phyloP scores from a whole-genome alignment of 2,329 filamentous ascomycete species.

The Paraconiothyrium brasiliense region DNA sequence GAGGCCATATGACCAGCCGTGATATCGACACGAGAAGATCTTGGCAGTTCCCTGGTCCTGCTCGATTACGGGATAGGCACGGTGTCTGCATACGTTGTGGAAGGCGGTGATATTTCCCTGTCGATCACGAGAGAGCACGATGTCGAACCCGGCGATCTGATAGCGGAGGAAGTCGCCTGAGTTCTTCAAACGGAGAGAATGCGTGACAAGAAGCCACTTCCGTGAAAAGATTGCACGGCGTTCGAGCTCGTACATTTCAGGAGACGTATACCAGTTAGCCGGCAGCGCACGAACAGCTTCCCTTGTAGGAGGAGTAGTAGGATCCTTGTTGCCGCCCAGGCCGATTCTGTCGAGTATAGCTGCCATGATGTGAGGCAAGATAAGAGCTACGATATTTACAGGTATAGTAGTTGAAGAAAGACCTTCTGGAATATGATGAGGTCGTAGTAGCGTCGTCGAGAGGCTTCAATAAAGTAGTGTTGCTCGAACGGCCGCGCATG shows the following conservation, averaged over 20 bases:
- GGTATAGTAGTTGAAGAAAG: constrained; percentile 5
- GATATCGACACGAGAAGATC: constrained; percentile 52
- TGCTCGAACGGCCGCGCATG: background rate
- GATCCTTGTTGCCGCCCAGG: constrained; percentile 2
- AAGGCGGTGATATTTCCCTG: constrained; percentile 37
- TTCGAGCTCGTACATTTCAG: constrained; percentile 54
- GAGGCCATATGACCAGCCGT: constrained; percentile 54
- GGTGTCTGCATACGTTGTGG: constrained; percentile 54
- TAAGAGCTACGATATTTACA: background rate
- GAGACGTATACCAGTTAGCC: constrained; percentile 45
- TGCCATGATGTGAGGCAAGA: constrained; percentile 7
- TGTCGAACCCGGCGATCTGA: constrained; percentile 21
- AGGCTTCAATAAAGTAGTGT: constrained; percentile 10
- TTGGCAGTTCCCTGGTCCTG: constrained; percentile 37
- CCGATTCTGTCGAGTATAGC: constrained; percentile 17
- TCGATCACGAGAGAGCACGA: constrained; percentile 25
- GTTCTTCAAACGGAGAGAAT: constrained; percentile 32
- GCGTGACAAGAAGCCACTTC: constrained; percentile 47
- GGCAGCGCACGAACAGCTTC: constrained; percentile 51
- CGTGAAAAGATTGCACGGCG: constrained; percentile 56
- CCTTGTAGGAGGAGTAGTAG: background rate
- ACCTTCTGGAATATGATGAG: constrained; percentile 1
- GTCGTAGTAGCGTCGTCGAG: background rate
- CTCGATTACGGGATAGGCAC: constrained; percentile 42
- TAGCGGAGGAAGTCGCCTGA: constrained; percentile 28